Conservation (phyloP, 2,329 filamentous ascomycete genomes). For the Hortaea sp. region DNA sequence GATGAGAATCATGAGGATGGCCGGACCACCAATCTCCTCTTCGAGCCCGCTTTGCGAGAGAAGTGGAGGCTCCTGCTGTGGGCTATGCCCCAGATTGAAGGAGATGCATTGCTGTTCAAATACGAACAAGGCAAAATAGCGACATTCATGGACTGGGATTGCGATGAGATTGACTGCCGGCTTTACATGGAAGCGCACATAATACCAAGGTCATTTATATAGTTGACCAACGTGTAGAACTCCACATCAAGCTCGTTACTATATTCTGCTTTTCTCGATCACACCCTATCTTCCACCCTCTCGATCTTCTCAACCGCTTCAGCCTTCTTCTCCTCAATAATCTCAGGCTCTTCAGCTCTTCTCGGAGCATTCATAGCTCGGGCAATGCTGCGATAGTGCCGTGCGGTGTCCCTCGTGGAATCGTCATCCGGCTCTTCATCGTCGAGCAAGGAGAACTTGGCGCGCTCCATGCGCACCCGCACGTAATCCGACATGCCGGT, state of each 20-base stretch:
- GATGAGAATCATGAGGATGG: neutral
- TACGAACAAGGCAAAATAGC: neutral
- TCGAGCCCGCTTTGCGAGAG: neutral
- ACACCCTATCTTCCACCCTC: neutral
- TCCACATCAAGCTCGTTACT: no score
- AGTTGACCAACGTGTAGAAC: no score
- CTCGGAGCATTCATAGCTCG: slow-evolving; percentile 1
- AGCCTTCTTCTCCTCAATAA: slow-evolving; percentile 7
- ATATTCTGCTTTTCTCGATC: neutral
- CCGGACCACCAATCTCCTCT: neutral
- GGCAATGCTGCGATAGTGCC: slow-evolving; percentile 3
- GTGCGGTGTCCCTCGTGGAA: neutral
- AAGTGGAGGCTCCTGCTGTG: neutral
- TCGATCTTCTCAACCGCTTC: slow-evolving; percentile 7
- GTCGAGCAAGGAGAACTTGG: slow-evolving; percentile 11
- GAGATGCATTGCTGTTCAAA: neutral
- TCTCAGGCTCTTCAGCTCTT: slow-evolving; percentile 3
- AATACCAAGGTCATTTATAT: neutral
- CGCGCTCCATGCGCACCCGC: slow-evolving; percentile 12
- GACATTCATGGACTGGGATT: neutral
- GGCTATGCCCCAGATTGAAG: neutral
- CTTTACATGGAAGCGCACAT: slow-evolving; percentile 3
- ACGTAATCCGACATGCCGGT: slow-evolving; percentile 38
- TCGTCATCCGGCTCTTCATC: slow-evolving; percentile 3
- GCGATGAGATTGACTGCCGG: neutral